Conservation (phyloP, 2,329 filamentous ascomycete species). For the Zymoseptoria brevis region DNA sequence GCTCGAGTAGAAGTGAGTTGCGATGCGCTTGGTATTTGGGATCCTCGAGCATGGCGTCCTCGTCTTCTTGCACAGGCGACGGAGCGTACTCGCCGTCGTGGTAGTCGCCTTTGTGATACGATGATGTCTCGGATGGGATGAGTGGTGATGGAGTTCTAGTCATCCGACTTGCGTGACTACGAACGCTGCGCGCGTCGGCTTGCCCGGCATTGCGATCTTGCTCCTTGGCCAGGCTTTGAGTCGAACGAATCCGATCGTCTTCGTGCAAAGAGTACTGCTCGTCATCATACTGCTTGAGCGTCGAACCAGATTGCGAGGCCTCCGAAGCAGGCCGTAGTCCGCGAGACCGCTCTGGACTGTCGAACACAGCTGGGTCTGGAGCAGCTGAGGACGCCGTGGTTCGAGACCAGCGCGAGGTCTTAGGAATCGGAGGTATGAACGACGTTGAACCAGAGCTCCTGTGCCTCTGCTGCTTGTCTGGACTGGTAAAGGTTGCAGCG, state of each 20-base stretch:
- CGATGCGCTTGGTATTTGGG: conserved; percentile 77
- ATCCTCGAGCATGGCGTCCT: conserved; percentile 41
- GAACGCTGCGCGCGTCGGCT: conserved; percentile 25
- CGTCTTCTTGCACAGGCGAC: conserved; percentile 23
- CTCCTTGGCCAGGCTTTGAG: conserved; percentile 18
- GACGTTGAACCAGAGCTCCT: conserved; percentile 75
- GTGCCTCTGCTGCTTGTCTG: conserved; percentile 77
- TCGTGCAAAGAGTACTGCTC: conserved; percentile 48
- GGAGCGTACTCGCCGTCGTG: conserved; percentile 14
- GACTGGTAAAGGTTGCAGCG: conserved; percentile 38
- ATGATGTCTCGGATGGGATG: conserved; percentile 45
- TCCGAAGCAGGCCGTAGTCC: conserved; percentile 48
- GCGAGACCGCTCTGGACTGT: conserved; percentile 22
- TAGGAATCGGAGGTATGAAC: conserved; percentile 56
- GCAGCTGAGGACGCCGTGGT: conserved; percentile 85
- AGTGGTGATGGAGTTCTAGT: conserved; percentile 44
- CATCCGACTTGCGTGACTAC: conserved; percentile 27
- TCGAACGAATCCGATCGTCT: conserved; percentile 46
- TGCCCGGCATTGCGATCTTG: conserved; percentile 12
- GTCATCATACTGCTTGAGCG: conserved; percentile 53
- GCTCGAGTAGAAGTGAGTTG: conserved; percentile 70
- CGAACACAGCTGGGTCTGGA: conserved; percentile 23
- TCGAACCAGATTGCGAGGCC: conserved; percentile 71
- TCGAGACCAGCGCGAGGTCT: conserved; percentile 95
- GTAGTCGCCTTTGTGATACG: conserved; percentile 12